phyloP scores from a whole-genome alignment of 2,329 filamentous ascomycete genomes.

The Calcarisporium arbuscula region DNA sequence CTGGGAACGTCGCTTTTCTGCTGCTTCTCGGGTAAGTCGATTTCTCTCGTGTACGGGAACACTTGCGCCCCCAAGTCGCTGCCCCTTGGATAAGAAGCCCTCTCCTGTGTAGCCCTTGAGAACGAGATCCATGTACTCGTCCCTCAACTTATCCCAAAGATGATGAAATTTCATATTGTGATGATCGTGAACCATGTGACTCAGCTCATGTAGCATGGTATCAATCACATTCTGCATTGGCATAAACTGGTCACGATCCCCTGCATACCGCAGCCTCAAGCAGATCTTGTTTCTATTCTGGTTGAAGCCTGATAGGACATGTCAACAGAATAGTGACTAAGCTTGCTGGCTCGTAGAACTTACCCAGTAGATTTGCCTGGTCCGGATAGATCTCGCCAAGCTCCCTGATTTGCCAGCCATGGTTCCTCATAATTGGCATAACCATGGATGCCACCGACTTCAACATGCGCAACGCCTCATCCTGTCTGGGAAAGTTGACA shows the following conservation, averaged over 20 bases:
- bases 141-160: conserved; percentile 82
- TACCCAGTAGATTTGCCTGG: conserved; percentile 66
- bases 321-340: neutral
- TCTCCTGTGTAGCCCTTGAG: conserved; percentile 87
- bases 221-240: conserved; percentile 75
- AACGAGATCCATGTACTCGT: conserved; percentile 71
- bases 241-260: conserved; percentile 70
- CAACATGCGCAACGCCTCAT: conserved; percentile 53
- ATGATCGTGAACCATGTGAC: conserved; percentile 78
- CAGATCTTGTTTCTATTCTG: conserved; percentile 77
- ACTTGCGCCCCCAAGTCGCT: conserved; percentile 59
- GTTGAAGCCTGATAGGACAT: conserved; percentile 56
- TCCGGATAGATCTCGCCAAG: conserved; percentile 82
- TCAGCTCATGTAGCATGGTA: conserved; percentile 90
- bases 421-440: conserved; percentile 89
- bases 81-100: conserved; percentile 73
- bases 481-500: conserved; percentile 36
- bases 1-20: conserved; percentile 60
- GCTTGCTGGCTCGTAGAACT: conserved; percentile 8
- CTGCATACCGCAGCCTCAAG: conserved; percentile 70
- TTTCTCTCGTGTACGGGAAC: conserved; percentile 69
- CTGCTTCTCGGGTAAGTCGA: conserved; percentile 65
- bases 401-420: conserved; percentile 71
- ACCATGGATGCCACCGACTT: conserved; percentile 81
- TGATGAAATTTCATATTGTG: conserved; percentile 79